These are phyloP conservation scores for Entelexis sorbosivorans DNA, from an alignment of 1,139 yeast genomes.

Conservation along the genomic window DNA sequence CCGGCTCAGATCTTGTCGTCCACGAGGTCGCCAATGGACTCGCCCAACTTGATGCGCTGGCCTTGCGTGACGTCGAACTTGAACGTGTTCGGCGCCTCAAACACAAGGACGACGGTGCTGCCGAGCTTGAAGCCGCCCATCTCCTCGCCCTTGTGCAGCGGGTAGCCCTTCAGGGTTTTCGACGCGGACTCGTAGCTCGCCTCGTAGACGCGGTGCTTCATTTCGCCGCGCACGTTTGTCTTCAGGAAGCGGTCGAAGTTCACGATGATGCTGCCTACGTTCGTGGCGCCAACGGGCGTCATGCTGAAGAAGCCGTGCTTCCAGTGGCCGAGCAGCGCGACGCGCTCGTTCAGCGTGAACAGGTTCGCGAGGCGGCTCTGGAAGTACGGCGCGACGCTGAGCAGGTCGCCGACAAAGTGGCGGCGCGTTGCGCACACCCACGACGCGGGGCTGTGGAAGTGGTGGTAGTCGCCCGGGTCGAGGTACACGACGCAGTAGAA, in stretches of 20 bases:
- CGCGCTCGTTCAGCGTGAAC: conserved; percentile 88
- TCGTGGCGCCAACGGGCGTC: conserved; percentile 99
- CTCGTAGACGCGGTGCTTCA: conserved; percentile 73
- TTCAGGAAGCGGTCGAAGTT: conserved; percentile 85
- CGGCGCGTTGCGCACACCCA: conserved; percentile 94
- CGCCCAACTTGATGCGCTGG: conserved; percentile 76
- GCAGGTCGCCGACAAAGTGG: conserved; percentile 91
- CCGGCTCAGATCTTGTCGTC: not conserved
- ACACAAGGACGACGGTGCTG: conserved; percentile 86
- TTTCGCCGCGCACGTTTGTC: conserved; percentile 53
- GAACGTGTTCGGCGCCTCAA: conserved; percentile 82
- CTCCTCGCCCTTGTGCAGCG: conserved; percentile 83
- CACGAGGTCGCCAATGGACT: conserved; percentile 53
- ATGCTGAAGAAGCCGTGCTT: conserved; percentile 92
- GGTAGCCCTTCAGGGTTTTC: conserved; percentile 71
- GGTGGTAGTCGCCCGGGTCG: conserved; percentile 97
- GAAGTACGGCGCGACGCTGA: conserved; percentile 93
- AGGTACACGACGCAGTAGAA: conserved; percentile 86
- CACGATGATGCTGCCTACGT: conserved; percentile 87
- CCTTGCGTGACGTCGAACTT: conserved; percentile 60
- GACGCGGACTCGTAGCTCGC: conserved; percentile 84
- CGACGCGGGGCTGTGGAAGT: conserved; percentile 90
- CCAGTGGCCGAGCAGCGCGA: conserved; percentile 92
- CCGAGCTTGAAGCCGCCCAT: conserved; percentile 97
- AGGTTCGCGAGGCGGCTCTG: conserved; percentile 77